Conservation (phyloP, 2,329 filamentous ascomycete genomes). For the Xylariaceae sp. region DNA sequence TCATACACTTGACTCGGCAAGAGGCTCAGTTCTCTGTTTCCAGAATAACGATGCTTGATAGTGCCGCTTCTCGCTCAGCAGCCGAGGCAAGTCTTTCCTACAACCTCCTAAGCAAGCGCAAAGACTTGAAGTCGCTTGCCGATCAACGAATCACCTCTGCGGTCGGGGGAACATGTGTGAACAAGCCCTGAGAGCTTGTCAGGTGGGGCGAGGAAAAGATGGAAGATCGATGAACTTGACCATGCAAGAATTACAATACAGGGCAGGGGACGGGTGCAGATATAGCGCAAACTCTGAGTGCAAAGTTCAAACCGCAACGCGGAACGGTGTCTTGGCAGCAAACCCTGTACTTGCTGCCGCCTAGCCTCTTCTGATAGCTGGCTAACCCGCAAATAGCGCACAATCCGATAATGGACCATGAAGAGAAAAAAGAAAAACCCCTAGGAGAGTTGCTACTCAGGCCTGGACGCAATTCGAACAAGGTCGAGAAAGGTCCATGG, state of each 20-base stretch:
- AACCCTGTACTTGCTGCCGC: no score
- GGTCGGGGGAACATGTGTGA: background rate
- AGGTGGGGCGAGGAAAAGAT: slow-evolving; percentile 3
- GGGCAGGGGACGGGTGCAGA: background rate
- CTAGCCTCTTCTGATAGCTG: no score
- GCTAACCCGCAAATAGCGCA: no score
- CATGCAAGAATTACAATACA: slow-evolving; percentile 5
- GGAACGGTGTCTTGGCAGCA: no score
- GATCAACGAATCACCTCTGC: slow-evolving; percentile 24
- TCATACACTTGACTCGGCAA: slow-evolving; percentile 15
- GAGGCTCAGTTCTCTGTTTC: background rate
- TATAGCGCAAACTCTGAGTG: background rate
- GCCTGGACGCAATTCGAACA: no score
- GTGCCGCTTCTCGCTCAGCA: background rate
- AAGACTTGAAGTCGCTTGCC: slow-evolving; percentile 66
- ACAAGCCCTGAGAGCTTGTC: background rate
- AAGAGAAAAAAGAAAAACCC: no score
- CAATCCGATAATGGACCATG: no score
- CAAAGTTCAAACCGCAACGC: no score
- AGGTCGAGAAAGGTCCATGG: no score
- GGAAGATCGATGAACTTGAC: slow-evolving; percentile 8
- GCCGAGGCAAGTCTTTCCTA: slow-evolving; percentile 52
- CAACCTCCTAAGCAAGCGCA: slow-evolving; percentile 59
- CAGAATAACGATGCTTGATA: background rate
- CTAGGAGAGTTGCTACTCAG: no score